phyloP scores from a whole-genome alignment of 2,329 filamentous ascomycete genomes.

The Aspergillus hortae region DNA sequence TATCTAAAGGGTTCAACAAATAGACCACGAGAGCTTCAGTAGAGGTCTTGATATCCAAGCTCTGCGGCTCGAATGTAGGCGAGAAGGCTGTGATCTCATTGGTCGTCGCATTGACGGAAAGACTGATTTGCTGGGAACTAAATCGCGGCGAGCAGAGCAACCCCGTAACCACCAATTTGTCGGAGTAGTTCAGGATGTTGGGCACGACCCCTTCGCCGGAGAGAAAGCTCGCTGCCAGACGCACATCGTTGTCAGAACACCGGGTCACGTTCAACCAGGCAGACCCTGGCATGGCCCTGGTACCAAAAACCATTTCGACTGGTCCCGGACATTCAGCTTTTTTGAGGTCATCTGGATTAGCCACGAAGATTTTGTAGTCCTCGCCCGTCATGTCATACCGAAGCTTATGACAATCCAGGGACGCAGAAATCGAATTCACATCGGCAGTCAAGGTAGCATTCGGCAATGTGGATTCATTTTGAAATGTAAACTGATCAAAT shows the following conservation, averaged over 20 bases:
- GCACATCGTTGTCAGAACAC: neutral
- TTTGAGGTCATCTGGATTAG: neutral
- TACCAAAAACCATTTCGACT: neutral
- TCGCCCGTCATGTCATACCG: neutral
- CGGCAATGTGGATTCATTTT: neutral
- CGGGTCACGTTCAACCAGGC: neutral
- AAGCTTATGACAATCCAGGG: neutral
- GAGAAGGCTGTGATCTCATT: neutral
- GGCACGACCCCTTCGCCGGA: neutral
- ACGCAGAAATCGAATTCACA: neutral
- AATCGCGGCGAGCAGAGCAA: neutral
- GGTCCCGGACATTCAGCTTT: neutral
- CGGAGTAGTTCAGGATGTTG: neutral
- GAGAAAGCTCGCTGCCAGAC: neutral
- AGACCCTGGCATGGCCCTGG: neutral
- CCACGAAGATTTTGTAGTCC: neutral
- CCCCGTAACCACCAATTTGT: neutral
- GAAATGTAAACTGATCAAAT: conserved; percentile 1
- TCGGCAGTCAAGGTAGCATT: neutral
- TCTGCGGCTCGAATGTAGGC: neutral
- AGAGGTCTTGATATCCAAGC: neutral
- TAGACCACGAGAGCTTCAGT: neutral
- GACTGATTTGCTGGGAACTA: neutral
- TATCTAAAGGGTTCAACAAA: neutral
- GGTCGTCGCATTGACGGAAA: neutral